Evolutionary conservation across 495 filamentous ascomycete genomes (phyloP).

Genomic region (Aspergillus leporis): DNA sequence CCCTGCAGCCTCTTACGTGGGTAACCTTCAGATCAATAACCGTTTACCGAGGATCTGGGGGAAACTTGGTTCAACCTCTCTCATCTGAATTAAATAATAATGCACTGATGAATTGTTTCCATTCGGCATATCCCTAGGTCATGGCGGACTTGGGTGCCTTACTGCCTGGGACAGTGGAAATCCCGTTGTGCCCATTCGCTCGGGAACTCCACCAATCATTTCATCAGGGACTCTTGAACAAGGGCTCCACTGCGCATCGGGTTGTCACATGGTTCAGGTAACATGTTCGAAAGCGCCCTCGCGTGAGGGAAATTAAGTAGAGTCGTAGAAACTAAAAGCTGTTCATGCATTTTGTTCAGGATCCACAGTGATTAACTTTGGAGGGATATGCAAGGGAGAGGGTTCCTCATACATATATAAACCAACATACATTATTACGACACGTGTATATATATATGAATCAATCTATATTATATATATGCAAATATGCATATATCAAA

Average conservation of each 20-base stretch:
- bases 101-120: no score
- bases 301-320: not conserved
- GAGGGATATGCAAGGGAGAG: not conserved
- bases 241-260: no score
- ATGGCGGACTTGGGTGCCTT: not conserved
- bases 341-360: not conserved
- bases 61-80: not conserved
- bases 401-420: not conserved
- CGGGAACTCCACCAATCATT: slow-evolving; percentile 2
- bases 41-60: not conserved
- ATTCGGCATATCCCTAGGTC: no score
- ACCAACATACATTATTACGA: not conserved
- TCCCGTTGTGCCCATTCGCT: slow-evolving; percentile 11
- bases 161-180: slow-evolving; percentile 4
- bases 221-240: not conserved
- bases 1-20: slow-evolving; percentile 5
- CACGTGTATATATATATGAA: not conserved
- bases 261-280: no score
- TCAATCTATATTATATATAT: no score
- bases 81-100: no score
- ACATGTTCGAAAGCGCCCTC: no score
- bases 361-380: not conserved
- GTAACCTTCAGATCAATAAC: not conserved
- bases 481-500: no score
- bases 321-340: not conserved